Evolutionary conservation across 768 basidiomycete species (phyloP).

Genomic region (Xanthoconium purpureum): DNA sequence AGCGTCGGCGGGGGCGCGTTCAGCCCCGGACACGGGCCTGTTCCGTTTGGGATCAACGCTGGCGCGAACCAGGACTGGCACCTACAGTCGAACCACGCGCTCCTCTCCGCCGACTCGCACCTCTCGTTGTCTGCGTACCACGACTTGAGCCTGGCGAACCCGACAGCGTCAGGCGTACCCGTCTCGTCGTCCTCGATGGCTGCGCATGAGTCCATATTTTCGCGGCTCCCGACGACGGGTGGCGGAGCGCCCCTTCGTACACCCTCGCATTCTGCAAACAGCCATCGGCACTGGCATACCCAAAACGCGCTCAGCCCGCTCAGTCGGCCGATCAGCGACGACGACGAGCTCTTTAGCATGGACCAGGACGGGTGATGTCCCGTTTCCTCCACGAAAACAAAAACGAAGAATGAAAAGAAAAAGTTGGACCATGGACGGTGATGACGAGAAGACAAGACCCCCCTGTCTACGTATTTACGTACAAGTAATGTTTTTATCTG

Average conservation of each 20-base stretch:
- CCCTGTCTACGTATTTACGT: constrained; percentile 25
- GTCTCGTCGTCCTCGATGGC: constrained; percentile 21
- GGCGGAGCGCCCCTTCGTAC: constrained; percentile 25
- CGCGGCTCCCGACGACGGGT: constrained; percentile 37
- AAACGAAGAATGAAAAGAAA: background rate
- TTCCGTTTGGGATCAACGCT: constrained; percentile 31
- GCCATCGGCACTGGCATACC: constrained; percentile 35
- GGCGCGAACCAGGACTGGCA: constrained; percentile 30
- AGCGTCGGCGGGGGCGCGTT: constrained; percentile 28
- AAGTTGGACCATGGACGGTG: constrained; percentile 12
- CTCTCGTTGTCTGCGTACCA: constrained; percentile 26
- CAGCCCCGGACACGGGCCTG: constrained; percentile 30
- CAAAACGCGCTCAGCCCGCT: constrained; percentile 53
- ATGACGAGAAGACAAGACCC: background rate
- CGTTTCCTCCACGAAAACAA: background rate
- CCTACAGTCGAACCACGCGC: constrained; percentile 23
- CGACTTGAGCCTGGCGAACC: constrained; percentile 7
- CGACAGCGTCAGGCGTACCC: constrained; percentile 5
- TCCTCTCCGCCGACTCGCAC: constrained; percentile 18
- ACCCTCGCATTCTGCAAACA: constrained; percentile 22
- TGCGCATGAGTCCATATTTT: constrained; percentile 52
- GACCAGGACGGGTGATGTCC: constrained; percentile 46
- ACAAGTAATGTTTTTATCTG: constrained; percentile 25
- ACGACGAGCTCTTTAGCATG: constrained; percentile 74
- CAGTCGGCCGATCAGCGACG: constrained; percentile 55